Conservation (phyloP, 1,284 basidiomycete species). For the Sparassis latifolia region DNA sequence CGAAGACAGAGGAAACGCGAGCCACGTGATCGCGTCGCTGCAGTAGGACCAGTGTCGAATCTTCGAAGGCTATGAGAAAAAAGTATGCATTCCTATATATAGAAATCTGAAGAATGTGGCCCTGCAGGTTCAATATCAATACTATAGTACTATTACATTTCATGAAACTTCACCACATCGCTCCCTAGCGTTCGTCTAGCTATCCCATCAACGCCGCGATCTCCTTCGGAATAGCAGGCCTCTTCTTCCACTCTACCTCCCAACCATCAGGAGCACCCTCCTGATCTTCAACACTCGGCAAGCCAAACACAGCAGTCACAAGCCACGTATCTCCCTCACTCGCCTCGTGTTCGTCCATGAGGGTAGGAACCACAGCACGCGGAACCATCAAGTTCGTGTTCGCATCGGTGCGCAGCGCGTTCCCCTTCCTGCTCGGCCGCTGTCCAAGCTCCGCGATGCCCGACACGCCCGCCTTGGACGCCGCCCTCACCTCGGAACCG, state of each 20-base stretch:
- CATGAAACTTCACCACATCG: too few species aligned
- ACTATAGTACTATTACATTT: too few species aligned
- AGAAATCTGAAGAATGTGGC: too few species aligned
- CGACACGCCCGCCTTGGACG: slow-evolving; percentile 55
- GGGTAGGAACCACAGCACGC: slow-evolving; percentile 60
- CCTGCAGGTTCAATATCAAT: too few species aligned
- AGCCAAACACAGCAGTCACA: slow-evolving; percentile 64
- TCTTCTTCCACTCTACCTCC: slow-evolving; percentile 47
- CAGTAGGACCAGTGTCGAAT: too few species aligned
- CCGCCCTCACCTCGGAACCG: slow-evolving; percentile 42
- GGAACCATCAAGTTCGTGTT: slow-evolving; percentile 71
- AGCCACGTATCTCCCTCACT: slow-evolving; percentile 46
- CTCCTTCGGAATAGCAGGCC: slow-evolving; percentile 37
- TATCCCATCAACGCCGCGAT: slow-evolving; percentile 28
- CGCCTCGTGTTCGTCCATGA: slow-evolving; percentile 42
- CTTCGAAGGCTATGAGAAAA: too few species aligned
- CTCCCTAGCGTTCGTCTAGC: neutral
- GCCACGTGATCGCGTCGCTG: too few species aligned
- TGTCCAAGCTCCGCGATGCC: slow-evolving; percentile 50
- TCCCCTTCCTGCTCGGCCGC: slow-evolving; percentile 29
- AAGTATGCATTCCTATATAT: too few species aligned
- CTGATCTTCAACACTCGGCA: slow-evolving; percentile 37
- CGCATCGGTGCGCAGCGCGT: slow-evolving; percentile 61
- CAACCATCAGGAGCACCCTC: slow-evolving; percentile 41
- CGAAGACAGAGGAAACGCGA: too few species aligned